These are phyloP conservation scores for Chenopodium album DNA, from an alignment of 148 eudicot genomes.

Conservation along the genomic window DNA sequence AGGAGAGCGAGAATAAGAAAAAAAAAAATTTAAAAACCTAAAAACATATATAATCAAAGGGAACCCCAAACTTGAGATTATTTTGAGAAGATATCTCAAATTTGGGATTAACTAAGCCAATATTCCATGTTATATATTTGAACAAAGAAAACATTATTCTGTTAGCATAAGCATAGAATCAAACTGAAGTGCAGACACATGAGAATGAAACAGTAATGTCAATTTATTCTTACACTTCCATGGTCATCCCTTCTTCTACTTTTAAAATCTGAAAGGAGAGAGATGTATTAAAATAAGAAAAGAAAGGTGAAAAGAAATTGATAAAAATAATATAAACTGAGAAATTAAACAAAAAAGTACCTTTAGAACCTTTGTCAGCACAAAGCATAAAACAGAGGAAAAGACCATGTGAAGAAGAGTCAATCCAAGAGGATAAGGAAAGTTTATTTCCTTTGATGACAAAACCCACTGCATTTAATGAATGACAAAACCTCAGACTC, in stretches of 20 bases:
- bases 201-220: slow-evolving; percentile 8
- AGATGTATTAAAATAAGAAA: background rate
- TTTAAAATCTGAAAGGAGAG: slow-evolving; percentile 61
- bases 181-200: background rate
- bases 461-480: slow-evolving; percentile 91
- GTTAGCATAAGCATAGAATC: background rate
- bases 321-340: background rate
- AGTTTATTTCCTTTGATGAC: slow-evolving; percentile 94
- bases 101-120: too few relatives aligned
- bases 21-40: too few relatives aligned
- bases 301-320: background rate
- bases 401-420: slow-evolving; percentile 98
- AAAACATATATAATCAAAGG: too few relatives aligned
- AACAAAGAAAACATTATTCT: background rate
- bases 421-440: slow-evolving; percentile 97
- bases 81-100: too few relatives aligned
- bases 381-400: slow-evolving; percentile 85
- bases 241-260: slow-evolving; percentile 98
- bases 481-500: background rate
- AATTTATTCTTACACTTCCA: slow-evolving; percentile 70
- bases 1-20: too few relatives aligned
- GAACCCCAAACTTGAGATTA: too few relatives aligned
- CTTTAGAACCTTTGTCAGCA: slow-evolving; percentile 87
- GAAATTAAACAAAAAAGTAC: slow-evolving; percentile 33
- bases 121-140: too few relatives aligned